phyloP scores from a whole-genome alignment of 306 rosid genomes.

The Cucumis hystrix region DNA sequence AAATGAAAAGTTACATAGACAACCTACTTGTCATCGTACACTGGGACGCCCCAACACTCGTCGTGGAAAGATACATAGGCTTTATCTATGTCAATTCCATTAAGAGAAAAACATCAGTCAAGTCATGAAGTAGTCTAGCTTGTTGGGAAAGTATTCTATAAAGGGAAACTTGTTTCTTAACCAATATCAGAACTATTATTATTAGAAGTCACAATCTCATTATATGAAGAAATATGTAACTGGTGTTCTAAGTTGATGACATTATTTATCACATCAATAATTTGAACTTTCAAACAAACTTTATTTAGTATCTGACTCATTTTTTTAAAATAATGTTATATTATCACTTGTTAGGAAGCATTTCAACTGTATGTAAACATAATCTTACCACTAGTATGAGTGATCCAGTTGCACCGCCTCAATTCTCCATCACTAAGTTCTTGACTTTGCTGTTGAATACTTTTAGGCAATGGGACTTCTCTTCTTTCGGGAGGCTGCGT shows the following conservation, averaged over 20 bases:
- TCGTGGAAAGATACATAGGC: conserved; percentile 83
- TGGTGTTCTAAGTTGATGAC: background rate
- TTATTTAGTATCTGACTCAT: background rate
- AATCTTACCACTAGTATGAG: conserved; percentile 57
- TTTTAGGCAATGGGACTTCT: conserved; percentile 31
- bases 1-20: background rate
- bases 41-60: conserved; percentile 97
- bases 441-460: conserved; percentile 20
- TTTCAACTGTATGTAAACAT: background rate
- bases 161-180: background rate
- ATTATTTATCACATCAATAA: background rate
- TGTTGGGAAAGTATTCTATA: background rate
- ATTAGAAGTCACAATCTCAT: background rate
- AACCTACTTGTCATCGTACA: conserved; percentile 71
- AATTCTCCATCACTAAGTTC: conserved; percentile 37
- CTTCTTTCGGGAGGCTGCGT: conserved; percentile 39
- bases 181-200: background rate
- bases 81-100: conserved; percentile 37
- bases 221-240: background rate
- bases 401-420: conserved; percentile 84
- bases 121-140: background rate
- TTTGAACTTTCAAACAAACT: background rate
- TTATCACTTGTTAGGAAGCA: background rate
- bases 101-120: background rate
- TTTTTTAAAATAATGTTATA: background rate